A percentile compares a stretch with the other conserved stretches of the same genome.
These are phyloP conservation scores for Aspergillus intermedius DNA, from an alignment of 2,329 filamentous ascomycete species.

Conservation along the genomic window DNA sequence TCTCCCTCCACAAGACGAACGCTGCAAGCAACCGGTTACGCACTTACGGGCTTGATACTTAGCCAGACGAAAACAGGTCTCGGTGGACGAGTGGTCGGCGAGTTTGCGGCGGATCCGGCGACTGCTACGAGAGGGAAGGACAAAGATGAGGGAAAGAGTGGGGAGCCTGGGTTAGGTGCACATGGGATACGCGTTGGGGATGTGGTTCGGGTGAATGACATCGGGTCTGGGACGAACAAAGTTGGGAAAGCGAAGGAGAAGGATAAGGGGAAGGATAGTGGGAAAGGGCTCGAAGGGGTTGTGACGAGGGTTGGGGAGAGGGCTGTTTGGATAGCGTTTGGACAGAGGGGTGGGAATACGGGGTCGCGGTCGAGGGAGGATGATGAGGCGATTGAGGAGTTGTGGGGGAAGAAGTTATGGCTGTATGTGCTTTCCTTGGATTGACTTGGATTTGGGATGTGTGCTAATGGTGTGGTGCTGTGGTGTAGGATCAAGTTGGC, in stretches of 20 bases:
- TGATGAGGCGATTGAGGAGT: slow-evolving; percentile 41
- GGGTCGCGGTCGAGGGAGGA: slow-evolving; percentile 31
- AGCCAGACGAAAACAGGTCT: slow-evolving; percentile 76
- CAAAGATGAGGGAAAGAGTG: slow-evolving; percentile 35
- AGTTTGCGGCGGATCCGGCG: slow-evolving; percentile 67
- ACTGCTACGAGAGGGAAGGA: slow-evolving; percentile 38
- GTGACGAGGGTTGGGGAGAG: slow-evolving; percentile 40
- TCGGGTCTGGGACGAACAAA: slow-evolving; percentile 16
- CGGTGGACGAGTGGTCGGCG: slow-evolving; percentile 83
- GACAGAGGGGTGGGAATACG: slow-evolving; percentile 27
- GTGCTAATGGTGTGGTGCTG: neutral
- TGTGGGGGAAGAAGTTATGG: slow-evolving; percentile 55
- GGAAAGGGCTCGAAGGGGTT: slow-evolving; percentile 38
- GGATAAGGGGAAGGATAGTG: slow-evolving; percentile 26
- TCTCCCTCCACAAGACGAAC: slow-evolving; percentile 39
- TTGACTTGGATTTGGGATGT: neutral
- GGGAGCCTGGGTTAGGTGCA: slow-evolving; percentile 34
- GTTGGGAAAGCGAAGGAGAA: slow-evolving; percentile 29
- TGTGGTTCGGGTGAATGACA: slow-evolving; percentile 40
- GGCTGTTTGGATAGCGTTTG: slow-evolving; percentile 41
- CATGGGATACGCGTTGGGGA: slow-evolving; percentile 45
- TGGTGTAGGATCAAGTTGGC: slow-evolving; percentile 56
- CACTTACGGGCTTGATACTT: slow-evolving; percentile 52
- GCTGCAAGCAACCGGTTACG: slow-evolving; percentile 37
- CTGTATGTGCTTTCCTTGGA: slow-evolving; percentile 43